Base-by-base conservation (phyloP, 2,329 filamentous ascomycete genomes). In the Clonostachys chloroleuca region DNA sequence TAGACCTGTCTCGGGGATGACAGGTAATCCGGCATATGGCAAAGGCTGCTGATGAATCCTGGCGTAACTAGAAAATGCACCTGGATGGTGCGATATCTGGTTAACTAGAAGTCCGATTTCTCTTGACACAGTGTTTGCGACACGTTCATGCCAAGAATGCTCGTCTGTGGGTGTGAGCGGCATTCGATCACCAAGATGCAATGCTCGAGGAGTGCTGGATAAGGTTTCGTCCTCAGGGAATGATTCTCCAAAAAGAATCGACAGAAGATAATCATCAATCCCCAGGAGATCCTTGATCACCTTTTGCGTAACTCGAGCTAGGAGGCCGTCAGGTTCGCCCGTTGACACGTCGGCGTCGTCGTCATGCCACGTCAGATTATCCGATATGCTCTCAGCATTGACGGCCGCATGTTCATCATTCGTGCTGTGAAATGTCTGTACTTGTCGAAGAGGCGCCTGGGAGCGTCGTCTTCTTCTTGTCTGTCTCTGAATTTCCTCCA, bases 271-370 rank as follows among this genome's bases (percentile, higher is more conserved):
- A 52, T 96, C 90, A 57, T 97, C 92, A 47, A 99, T 87, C 9
- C 92, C 92, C 62, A 97, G 87, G 40, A 99, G 70, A 60, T 96
- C 91, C 45, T 84, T 82, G 56, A 99, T 90, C 30, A 97, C 87
- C 57, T 85, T 89, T 49, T 87, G 82, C 4, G 92, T 95, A 44
- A 97, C 81, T 12, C 86, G 81, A 51, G 84, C 83, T 82, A 90
- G 89, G 54, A 95, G 80, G 1, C 87, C 84, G 53, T 90, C 84
- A 10, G 41, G 72, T 33, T 81, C 75, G 5, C 73, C 67, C 41
- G 71, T 67, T 2, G 66, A 63, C 6, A 73, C 65, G 12, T 67
- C 59, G 2, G 66, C 63, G 35, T 74, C 70, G 47, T 81, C 74
- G 30, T 80, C 77, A 47, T 83, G 75, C 70, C 75, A 77, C 30